Conservation (phyloP, 192 early-diverging fungal genomes). For the Gamsiella multidivaricata region DNA sequence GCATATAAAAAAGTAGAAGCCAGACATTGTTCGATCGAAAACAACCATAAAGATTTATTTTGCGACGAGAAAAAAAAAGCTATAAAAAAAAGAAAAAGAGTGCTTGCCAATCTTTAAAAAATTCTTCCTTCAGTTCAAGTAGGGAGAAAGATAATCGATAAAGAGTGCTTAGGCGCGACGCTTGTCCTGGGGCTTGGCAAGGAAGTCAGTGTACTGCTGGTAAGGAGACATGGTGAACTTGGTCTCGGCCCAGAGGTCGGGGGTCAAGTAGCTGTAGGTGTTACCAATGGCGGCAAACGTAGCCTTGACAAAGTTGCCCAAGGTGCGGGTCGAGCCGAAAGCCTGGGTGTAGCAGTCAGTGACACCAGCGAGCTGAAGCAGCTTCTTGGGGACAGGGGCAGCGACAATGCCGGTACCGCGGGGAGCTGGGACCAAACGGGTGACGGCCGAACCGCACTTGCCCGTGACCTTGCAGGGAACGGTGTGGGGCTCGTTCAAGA, state of each 20-base stretch:
- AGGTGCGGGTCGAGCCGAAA: slow-evolving; percentile 96
- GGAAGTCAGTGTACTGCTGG: slow-evolving; percentile 90
- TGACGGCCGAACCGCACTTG: slow-evolving; percentile 93
- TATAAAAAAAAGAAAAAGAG: slow-evolving; percentile 37
- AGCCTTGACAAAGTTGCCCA: slow-evolving; percentile 99
- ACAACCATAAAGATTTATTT: slow-evolving; percentile 11
- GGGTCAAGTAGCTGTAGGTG: slow-evolving; percentile 98
- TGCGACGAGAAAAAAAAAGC: slow-evolving; percentile 25
- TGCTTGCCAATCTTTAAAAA: slow-evolving; percentile 13
- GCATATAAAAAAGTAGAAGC: background rate
- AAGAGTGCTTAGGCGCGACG: slow-evolving; percentile 49
- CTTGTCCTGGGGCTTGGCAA: slow-evolving; percentile 64
- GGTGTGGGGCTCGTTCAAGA: slow-evolving; percentile 97
- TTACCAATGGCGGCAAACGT: slow-evolving; percentile 96
- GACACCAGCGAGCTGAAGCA: slow-evolving; percentile 96
- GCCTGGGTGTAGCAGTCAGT: slow-evolving; percentile 97
- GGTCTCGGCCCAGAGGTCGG: slow-evolving; percentile 95
- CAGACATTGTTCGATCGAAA: slow-evolving; percentile 13
- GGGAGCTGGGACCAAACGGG: slow-evolving; percentile 97
- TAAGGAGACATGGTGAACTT: slow-evolving; percentile 88
- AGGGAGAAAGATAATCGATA: slow-evolving; percentile 13
- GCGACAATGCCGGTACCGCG: slow-evolving; percentile 99
- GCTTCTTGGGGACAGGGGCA: slow-evolving; percentile 97
- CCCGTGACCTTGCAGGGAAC: slow-evolving; percentile 98
- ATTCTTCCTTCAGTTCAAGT: slow-evolving; percentile 9